Evolutionary conservation across 352 stramenopile species (phyloP), one percentile per base, ranked within the genome.

Genomic region (Phytophthora palmivora): DNA sequence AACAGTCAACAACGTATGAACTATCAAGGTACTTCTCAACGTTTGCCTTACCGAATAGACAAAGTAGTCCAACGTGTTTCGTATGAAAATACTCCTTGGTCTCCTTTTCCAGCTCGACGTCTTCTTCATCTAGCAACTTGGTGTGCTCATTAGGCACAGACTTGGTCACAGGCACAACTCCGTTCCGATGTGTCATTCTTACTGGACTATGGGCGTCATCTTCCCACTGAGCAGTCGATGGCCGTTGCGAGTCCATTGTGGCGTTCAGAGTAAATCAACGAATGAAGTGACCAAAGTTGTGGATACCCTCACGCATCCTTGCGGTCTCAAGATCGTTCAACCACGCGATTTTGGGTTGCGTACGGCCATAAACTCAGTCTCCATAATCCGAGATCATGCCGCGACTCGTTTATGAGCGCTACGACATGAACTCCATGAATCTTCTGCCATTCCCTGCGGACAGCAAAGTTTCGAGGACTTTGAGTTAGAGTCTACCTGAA

Each of bases 41-140:
- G n/a, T 18, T 26, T 26, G 6, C 12, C 33, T 9, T 56, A 69
- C 59, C 52, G 36, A 61, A 42, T 9, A 73, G 37, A 45, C 46
- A 38, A 24, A 66, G 14, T 9, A 73, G 44, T 18, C 65, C 58
- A 3, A 64, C 47, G 37, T 65, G 50, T 42, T 73, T 73, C 18
- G 58, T 67, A 24, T 63, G 57, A 9, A 63, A 41, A 19, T 56
- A 72, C 14, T 44, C 18, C 32, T 67, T 56, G 0, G 24, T 55
- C 57, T 63, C 48, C 19, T 55, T 47, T 4, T 71, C 63, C 18
- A 44, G 28, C 46, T 67, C 46, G 6, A 22, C 36, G 2, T 66
- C 55, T 15, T 63, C 50, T 4, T 46, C 49, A 24, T 60, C 44
- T 39, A 72, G 50, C 24, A 72, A 39, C 38, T 63, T 72, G 38